Percentiles rank a stretch among this genome's conserved stretches.
These are phyloP conservation scores for Mycena belliarum DNA, from an alignment of 768 basidiomycete species.

Conservation along the genomic window DNA sequence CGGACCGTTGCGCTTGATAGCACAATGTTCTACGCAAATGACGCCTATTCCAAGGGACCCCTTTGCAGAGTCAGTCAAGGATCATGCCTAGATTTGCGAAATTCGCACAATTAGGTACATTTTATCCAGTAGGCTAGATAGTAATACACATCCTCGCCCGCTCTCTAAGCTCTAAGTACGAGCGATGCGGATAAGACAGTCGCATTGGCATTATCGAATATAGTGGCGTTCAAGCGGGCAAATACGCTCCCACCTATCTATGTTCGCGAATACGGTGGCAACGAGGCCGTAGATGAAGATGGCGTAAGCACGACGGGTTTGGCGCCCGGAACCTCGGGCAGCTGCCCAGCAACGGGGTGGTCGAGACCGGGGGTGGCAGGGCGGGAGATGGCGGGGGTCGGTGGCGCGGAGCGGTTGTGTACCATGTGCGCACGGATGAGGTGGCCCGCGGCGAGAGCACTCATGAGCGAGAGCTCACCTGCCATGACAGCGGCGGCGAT, in stretches of 20 bases:
- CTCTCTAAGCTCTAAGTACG: constrained; percentile 1
- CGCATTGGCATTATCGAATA: background rate
- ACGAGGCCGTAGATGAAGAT: constrained; percentile 38
- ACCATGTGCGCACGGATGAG: constrained; percentile 91
- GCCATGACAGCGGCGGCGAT: constrained; percentile 96
- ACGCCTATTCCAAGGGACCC: no score
- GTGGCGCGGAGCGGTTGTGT: constrained; percentile 85
- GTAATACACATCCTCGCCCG: background rate
- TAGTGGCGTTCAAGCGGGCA: background rate
- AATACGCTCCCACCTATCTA: background rate
- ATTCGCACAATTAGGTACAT: background rate
- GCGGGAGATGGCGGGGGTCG: constrained; percentile 69
- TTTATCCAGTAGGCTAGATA: background rate
- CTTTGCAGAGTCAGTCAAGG: no score
- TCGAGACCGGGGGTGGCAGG: constrained; percentile 59
- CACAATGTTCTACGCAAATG: no score
- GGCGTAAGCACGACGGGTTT: constrained; percentile 27
- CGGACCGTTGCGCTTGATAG: no score
- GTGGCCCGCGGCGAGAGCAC: constrained; percentile 92
- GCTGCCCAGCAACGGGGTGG: constrained; percentile 14
- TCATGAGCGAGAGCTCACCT: constrained; percentile 89
- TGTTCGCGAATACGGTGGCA: constrained; percentile 42
- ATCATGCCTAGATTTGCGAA: no score
- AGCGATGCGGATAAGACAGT: background rate
- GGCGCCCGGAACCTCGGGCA: constrained; percentile 11